phyloP scores from a whole-genome alignment of 2,329 filamentous ascomycete genomes.

The Cladosporium sp. region DNA sequence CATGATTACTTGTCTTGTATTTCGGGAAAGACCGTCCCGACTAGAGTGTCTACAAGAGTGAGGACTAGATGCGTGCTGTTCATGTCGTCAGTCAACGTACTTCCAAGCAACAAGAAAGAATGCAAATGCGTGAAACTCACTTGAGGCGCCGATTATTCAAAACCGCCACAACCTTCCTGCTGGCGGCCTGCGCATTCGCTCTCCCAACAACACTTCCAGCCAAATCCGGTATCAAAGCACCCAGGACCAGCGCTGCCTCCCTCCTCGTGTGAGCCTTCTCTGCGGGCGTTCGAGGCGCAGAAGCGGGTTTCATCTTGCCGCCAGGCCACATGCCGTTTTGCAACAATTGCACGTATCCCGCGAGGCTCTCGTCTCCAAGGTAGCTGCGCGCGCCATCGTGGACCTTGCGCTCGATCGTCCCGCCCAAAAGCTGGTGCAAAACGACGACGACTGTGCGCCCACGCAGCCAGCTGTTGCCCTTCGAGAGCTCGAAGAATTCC shows the following conservation, averaged over 20 bases:
- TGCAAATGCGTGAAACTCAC: constrained; percentile 52
- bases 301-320: constrained; percentile 51
- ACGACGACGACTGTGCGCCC: constrained; percentile 95
- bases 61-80: constrained; percentile 48
- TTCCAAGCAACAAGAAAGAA: not conserved
- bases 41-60: constrained; percentile 46
- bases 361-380: constrained; percentile 71
- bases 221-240: constrained; percentile 84
- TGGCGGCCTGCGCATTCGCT: constrained; percentile 85
- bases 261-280: constrained; percentile 78
- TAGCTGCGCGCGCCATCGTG: constrained; percentile 74
- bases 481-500: constrained; percentile 90
- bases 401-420: constrained; percentile 93
- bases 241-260: constrained; percentile 85
- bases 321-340: constrained; percentile 77
- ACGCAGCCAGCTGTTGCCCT: constrained; percentile 94
- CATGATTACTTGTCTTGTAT: constrained; percentile 10
- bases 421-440: constrained; percentile 88
- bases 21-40: constrained; percentile 42
- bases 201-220: constrained; percentile 90
- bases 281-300: constrained; percentile 56
- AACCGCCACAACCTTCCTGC: constrained; percentile 81
- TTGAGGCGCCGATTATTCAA: constrained; percentile 90
- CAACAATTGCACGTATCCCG: constrained; percentile 70
- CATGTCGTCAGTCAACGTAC: constrained; percentile 21